Conservation (phyloP, 805 yeast genomes). For the Monosporozyma aerobia region DNA sequence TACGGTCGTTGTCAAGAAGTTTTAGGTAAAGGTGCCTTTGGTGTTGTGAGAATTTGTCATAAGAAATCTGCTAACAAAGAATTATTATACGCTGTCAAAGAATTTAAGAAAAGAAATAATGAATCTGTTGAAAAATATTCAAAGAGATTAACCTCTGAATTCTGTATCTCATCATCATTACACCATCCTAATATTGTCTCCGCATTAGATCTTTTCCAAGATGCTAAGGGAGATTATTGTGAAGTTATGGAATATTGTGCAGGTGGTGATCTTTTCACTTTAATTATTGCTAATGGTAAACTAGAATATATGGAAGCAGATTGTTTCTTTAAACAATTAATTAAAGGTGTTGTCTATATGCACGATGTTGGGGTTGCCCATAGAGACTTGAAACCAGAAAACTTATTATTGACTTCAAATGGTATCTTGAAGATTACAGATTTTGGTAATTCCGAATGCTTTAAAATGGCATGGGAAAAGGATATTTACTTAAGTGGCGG, state of each 20-base stretch:
- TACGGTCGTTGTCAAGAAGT: conserved; percentile 94
- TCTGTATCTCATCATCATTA: conserved; percentile 69
- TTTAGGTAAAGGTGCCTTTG: conserved; percentile 89
- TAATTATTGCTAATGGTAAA: conserved; percentile 68
- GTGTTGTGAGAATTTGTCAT: conserved; percentile 85
- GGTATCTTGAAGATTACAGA: conserved; percentile 79
- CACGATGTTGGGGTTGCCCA: conserved; percentile 88
- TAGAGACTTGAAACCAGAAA: conserved; percentile 92
- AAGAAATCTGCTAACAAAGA: conserved; percentile 39
- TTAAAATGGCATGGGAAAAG: conserved; percentile 76
- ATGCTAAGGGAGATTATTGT: conserved; percentile 73
- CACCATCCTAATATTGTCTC: conserved; percentile 70
- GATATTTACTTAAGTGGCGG: conserved; percentile 64
- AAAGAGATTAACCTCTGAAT: conserved; percentile 69
- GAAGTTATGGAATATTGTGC: conserved; percentile 81
- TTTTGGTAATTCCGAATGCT: conserved; percentile 79
- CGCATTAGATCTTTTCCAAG: conserved; percentile 68
- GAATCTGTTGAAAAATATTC: conserved; percentile 62
- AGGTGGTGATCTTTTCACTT: conserved; percentile 72
- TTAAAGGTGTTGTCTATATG: conserved; percentile 78
- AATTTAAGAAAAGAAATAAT: conserved; percentile 53
- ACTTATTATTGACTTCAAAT: conserved; percentile 62
- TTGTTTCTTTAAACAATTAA: conserved; percentile 79
- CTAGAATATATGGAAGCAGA: conserved; percentile 78
- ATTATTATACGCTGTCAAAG: conserved; percentile 74